Base-by-base conservation (phyloP, 1,284 basidiomycete species). In the Microbotryomycetes sp. region DNA sequence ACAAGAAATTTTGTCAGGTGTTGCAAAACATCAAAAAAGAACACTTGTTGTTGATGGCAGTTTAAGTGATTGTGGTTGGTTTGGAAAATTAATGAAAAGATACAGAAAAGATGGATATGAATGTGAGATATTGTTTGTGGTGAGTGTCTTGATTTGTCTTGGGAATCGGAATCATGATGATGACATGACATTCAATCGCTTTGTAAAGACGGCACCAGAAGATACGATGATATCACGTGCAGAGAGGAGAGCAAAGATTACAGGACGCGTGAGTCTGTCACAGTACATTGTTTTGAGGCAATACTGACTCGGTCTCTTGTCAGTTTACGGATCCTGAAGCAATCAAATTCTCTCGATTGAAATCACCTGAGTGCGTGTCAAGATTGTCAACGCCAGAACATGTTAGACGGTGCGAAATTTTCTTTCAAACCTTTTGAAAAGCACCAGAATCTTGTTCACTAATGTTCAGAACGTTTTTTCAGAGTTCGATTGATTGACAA, bases 61-160 rank as follows among this genome's bases (percentile, higher is more conserved):
- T 32, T 46, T 71, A 59, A 70, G 66, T 16, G 65, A 71, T 47
- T 67, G 66, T 26, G 51, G 45, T 6, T 72, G 71, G 71, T 70
- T 65, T 61, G 60, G 62, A 31, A 51, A 63, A n/a, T 51, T 68
- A 19, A 72, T 72, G 68, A 59, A 59, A 36, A n/a, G 42, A 19
- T 69, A 67, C 48, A 29, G 60, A n/a, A 57, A 67, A 9, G 59
- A 50, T 0, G 67, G 65, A 9, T 72, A 71, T 53, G 58, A 58
- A 16, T 60, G 69, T 26, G 69, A 70, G 62, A 72, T 72, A 23
- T 49, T 72, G 29, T 72, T 72, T 22, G 71, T 72, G 9, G 66
- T 65, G 54, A 45, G 66, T 65, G 4, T 12, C 4, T 25, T 30
- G 1, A 9, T 19, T 6, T 14, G n/a, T 9, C 16, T 31, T 46